Base-by-base conservation (phyloP, 2,329 filamentous ascomycete species). In the Ramularia endophylla region DNA sequence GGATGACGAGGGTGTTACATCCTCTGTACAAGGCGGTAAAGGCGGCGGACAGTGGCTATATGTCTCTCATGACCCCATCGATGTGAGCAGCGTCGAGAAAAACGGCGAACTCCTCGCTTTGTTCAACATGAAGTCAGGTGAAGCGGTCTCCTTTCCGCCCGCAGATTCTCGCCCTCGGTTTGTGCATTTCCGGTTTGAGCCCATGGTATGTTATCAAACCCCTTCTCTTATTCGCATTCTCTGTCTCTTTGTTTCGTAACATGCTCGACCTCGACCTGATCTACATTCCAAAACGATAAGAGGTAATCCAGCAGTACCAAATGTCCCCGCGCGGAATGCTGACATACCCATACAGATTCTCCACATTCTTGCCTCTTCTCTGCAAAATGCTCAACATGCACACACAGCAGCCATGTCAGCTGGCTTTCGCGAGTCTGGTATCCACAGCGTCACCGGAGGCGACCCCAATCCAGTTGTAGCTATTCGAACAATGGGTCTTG, bases 181-280 rank as follows among this genome's bases (percentile, higher is more conserved):
- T 47, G 71, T 95, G 37, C 87, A 90, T 64, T 85, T 95, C 67
- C 92, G 94, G 64, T 95, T 94, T 59, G 89, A 95, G 62, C 87
- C 89, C 4, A 88, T 95, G 87, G 89, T 94, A 74, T 60, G 80
- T 62, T 25, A 36, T 16, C 8, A 19, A 3, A 12, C 27, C 7
- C 27, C 17, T 12, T 18, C 17, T 19, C 22, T 22, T 22, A 7
- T 36, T 8, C 13, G 18, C 22, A 9, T 20, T 3, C 6, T 33
- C 8, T 19, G 33, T n/a, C n/a, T n/a, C n/a, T n/a, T n/a, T 40
- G 27, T 16, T 35, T 18, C 38, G 42, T 17, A 40, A 43, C 17
- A 5, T 27, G 29, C 3, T 27, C 29, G 4, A 22, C 33, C n/a
- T 36, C 11, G 16, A 2, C 28, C 17, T 2, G n/a, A n/a, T n/a